Percentiles rank a stretch among this genome's conserved stretches.
Evolutionary conservation across 331 rosid genomes (phyloP).

Genomic region (Quercus tomentella): DNA sequence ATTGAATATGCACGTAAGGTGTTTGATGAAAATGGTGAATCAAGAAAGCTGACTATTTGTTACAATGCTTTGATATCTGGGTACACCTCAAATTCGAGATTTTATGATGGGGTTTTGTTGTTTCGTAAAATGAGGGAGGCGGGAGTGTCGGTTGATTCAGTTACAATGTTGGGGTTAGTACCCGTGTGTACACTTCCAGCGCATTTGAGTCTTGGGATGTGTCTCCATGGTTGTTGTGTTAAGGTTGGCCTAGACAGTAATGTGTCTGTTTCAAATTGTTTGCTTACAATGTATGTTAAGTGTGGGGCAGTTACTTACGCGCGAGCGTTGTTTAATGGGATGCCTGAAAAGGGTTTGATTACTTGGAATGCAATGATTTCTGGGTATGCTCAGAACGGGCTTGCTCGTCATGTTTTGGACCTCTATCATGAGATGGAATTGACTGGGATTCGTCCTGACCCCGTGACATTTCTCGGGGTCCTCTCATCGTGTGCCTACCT

Average conservation of each 20-base stretch:
- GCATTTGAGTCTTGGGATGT: slow-evolving; percentile 42
- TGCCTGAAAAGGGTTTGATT: slow-evolving; percentile 64
- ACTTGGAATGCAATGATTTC: slow-evolving; percentile 92
- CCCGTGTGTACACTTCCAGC: slow-evolving; percentile 45
- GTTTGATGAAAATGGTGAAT: slow-evolving; percentile 50
- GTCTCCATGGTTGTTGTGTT: slow-evolving; percentile 46
- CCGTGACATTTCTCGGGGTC: slow-evolving; percentile 48
- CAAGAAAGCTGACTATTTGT: slow-evolving; percentile 38
- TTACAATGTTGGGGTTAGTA: slow-evolving; percentile 70
- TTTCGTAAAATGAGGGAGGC: slow-evolving; percentile 54
- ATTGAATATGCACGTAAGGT: slow-evolving; percentile 54
- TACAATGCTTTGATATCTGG: slow-evolving; percentile 85
- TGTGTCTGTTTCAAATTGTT: slow-evolving; percentile 58
- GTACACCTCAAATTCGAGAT: slow-evolving; percentile 37
- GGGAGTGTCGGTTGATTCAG: slow-evolving; percentile 36
- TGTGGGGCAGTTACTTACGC: slow-evolving; percentile 56
- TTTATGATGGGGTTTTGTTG: slow-evolving; percentile 37
- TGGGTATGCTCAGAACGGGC: slow-evolving; percentile 79
- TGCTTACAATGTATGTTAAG: slow-evolving; percentile 75
- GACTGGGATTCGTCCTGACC: slow-evolving; percentile 33
- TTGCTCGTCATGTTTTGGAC: slow-evolving; percentile 60
- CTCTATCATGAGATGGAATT: slow-evolving; percentile 46
- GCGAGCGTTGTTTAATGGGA: slow-evolving; percentile 51
- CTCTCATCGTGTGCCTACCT: slow-evolving; percentile 48
- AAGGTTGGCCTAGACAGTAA: slow-evolving; percentile 51